Evolutionary conservation across 768 basidiomycete species (phyloP), one percentile per base, ranked within the genome.

Genomic region (Favolaschia claudopus): DNA sequence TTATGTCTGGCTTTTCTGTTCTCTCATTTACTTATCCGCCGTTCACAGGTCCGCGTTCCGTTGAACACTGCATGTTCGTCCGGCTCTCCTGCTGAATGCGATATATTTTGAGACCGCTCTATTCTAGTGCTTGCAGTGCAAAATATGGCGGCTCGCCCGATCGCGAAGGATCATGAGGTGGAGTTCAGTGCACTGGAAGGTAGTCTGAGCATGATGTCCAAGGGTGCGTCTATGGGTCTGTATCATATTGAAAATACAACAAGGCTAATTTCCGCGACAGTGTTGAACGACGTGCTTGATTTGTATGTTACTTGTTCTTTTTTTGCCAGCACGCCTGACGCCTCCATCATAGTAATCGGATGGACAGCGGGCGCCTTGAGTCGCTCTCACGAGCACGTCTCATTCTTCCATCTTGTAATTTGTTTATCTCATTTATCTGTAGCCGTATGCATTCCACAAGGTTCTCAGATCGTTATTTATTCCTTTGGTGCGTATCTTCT

Each of bases 151-250:
- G 78, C 81, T 5, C 80, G 86, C 15, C 77, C 81, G 1, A 82
- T 92, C 47, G 76, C 80, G 7, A 82, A 82, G 58, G 79, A 83
- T 25, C 84, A 89, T 65, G 83, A 84, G 46, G 83, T 92, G 46
- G 91, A 93, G 76, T 89, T 91, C 58, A 85, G 84, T 66, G 91
- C 87, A 3, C 76, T 91, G 19, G 85, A 86, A 58, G 86, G 87
- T 2, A 86, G 85, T 59, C 69, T 91, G 45, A 82, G 83, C 55
- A 88, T 89, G 85, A 91, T 91, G 91, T 83, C 83, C 45, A 88
- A 88, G 76, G 86, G 85, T 80, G 28, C 17, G 74, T 59, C 4
- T n/a, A n/a, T n/a, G n/a, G n/a, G n/a, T n/a, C n/a, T n/a, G n/a
- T n/a, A n/a, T n/a, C n/a, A n/a, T n/a, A n/a, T n/a, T n/a, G n/a